These are phyloP conservation scores for Oehlia diaphana DNA, from an alignment of 192 early-diverging fungal species.

Conservation along the genomic window DNA sequence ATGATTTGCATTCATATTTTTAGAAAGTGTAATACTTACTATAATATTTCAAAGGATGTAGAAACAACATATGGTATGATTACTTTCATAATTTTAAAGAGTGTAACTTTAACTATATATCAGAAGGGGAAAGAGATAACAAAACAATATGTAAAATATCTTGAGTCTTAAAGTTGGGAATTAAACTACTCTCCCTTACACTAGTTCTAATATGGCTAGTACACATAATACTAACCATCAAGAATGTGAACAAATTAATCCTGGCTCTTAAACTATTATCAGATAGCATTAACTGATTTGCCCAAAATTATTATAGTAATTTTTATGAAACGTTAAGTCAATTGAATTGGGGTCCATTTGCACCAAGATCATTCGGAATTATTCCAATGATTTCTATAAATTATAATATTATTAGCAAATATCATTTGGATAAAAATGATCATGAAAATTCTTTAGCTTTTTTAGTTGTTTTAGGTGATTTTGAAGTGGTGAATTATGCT, in stretches of 20 bases:
- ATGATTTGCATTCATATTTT: no score
- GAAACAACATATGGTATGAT: no score
- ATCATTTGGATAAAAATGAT: background rate
- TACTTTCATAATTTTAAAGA: no score
- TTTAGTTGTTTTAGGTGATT: background rate
- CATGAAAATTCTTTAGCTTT: background rate
- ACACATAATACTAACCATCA: background rate
- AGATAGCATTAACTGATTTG: background rate
- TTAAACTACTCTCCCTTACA: background rate
- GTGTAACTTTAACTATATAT: no score
- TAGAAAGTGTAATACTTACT: no score
- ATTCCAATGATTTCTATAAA: background rate
- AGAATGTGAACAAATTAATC: background rate
- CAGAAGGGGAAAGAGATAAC: no score
- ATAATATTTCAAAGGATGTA: no score
- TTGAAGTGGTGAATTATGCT: background rate
- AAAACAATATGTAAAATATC: no score
- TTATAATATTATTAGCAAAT: slow-evolving; percentile 8
- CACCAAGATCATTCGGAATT: background rate
- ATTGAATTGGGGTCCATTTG: background rate
- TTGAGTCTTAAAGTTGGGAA: no score
- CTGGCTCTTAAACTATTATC: background rate
- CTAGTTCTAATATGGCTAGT: slow-evolving; percentile 8
- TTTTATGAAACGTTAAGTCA: background rate
- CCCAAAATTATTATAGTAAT: background rate